Conservation (phyloP, 768 basidiomycete genomes). For the Tricholoma terreum region DNA sequence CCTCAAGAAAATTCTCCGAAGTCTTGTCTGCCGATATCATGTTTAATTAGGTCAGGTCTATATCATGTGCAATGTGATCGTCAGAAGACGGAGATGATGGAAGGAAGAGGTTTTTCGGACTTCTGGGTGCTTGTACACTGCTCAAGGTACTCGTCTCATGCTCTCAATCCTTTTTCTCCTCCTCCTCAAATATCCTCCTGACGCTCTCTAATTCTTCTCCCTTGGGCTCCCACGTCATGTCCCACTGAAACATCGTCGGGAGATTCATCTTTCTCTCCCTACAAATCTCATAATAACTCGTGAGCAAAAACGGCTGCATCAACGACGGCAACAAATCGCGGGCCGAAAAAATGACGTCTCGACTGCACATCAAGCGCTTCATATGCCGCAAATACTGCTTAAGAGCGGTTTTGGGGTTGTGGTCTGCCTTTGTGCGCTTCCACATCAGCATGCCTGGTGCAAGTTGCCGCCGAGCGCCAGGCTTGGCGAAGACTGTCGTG, state of each 20-base stretch:
- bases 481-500: neutral
- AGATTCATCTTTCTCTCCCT: slow-evolving; percentile 16
- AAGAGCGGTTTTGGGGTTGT: neutral
- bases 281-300: slow-evolving; percentile 21
- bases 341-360: slow-evolving; percentile 16
- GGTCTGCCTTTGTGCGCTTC: slow-evolving; percentile 5
- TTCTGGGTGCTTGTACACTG: too few species aligned
- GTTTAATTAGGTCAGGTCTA: too few species aligned
- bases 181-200: slow-evolving; percentile 9
- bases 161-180: neutral
- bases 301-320: slow-evolving; percentile 21
- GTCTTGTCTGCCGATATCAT: too few species aligned
- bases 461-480: slow-evolving; percentile 13
- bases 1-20: too few species aligned
- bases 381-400: slow-evolving; percentile 18
- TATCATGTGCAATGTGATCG: too few species aligned
- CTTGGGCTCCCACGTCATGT: slow-evolving; percentile 18
- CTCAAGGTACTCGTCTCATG: too few species aligned
- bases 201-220: slow-evolving; percentile 12
- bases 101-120: too few species aligned
- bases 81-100: too few species aligned
- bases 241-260: slow-evolving; percentile 20
- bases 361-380: slow-evolving; percentile 14
- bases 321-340: slow-evolving; percentile 17
- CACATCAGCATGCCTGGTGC: slow-evolving; percentile 20